These are phyloP conservation scores for Myxozyma neglecta DNA, from an alignment of 805 yeast species.

Conservation along the genomic window DNA sequence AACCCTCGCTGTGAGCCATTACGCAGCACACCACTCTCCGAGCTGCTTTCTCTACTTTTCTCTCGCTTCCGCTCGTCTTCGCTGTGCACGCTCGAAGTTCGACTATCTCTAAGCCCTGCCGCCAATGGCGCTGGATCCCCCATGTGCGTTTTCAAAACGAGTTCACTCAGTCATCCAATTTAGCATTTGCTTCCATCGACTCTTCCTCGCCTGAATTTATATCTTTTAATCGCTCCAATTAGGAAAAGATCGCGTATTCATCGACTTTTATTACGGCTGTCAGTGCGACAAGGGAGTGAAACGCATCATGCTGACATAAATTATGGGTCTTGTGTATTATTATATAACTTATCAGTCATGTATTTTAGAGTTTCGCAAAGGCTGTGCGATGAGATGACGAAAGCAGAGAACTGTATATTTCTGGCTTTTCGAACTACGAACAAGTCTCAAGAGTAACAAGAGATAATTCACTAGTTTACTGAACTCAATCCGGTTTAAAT, in stretches of 20 bases:
- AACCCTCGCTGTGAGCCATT: not conserved
- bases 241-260: not conserved
- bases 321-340: not conserved
- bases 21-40: not conserved
- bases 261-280: not conserved
- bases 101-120: not conserved
- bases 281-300: not conserved
- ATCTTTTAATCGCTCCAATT: not conserved
- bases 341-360: not conserved
- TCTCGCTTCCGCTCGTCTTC: not conserved
- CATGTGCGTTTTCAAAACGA: not conserved
- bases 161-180: conserved; percentile 5
- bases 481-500: no score
- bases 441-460: no score
- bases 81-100: not conserved
- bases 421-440: no score
- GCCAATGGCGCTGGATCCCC: conserved; percentile 4
- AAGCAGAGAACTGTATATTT: no score
- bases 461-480: no score
- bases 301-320: not conserved
- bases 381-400: no score
- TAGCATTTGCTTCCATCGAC: not conserved
- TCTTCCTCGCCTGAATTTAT: not conserved
- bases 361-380: not conserved
- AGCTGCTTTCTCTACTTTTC: not conserved